Conservation (phyloP, 1,284 basidiomycete genomes). For the Rhodotorula sp. region DNA sequence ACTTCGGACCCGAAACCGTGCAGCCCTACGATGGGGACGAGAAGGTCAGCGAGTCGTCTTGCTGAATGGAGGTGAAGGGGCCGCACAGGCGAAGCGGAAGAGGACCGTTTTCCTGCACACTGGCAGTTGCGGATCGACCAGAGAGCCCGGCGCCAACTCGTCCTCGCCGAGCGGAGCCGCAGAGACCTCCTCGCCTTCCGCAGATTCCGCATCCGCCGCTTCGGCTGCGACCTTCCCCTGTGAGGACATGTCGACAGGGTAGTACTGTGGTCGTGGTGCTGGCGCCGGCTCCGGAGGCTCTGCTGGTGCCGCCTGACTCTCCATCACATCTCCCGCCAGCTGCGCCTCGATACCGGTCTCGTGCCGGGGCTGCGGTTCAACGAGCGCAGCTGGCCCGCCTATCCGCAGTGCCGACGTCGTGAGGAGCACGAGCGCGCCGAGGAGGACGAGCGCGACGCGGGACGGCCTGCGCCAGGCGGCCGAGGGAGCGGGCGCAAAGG, state of each 20-base stretch:
- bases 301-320: too few species aligned
- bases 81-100: constrained; percentile 34
- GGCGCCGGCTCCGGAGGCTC: background rate
- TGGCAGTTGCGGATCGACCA: background rate
- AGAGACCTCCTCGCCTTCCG: too few species aligned
- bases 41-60: background rate
- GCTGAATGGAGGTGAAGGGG: too few species aligned
- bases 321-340: background rate
- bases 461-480: background rate
- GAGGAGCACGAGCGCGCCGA: background rate
- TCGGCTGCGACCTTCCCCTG: background rate
- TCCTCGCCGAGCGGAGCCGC: background rate
- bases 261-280: background rate
- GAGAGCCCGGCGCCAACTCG: background rate
- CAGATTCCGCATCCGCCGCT: background rate
- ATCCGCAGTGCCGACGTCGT: background rate
- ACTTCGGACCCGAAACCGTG: constrained; percentile 45
- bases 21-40: constrained; percentile 12
- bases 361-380: background rate
- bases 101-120: constrained; percentile 25
- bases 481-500: background rate
- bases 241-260: too few species aligned
- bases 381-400: background rate
- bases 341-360: background rate
- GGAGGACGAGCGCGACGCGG: constrained; percentile 6